Base-by-base conservation (phyloP, 129 eudicot genomes). In the Centaurea solstitialis region DNA sequence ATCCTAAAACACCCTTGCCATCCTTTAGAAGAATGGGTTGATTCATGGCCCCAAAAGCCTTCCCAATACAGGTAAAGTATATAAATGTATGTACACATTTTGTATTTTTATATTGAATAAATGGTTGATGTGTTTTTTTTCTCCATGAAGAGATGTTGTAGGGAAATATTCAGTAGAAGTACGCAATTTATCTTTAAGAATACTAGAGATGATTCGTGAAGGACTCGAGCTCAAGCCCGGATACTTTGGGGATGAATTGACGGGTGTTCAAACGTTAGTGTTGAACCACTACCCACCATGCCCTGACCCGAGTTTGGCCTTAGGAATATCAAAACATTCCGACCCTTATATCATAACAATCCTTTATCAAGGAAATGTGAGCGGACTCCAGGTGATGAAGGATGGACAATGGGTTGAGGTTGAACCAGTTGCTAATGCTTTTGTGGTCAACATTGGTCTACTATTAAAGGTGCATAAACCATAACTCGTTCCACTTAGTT, bases 281-380 rank as follows among this genome's bases (percentile, higher is more conserved):
- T 87, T 67, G 0, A 85, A 82, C 77, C 73, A 76, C 76, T 91
- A 91, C 76, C 97, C 93, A 0, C 89, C 93, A 0, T 89, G 97
- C 82, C 93, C 97, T 3, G 89, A 91, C 72, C 97, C 97, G 15
- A 91, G 87, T 81, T 45, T 84, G 61, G 76, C 93, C n/a, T 45
- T 89, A 43, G 93, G 93, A 40, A 15, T 86, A 41, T 11, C 74
- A 45, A 87, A 53, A 26, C 97, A 89, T 75, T 35, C 70, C 35
- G 93, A 89, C 37, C 83, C 86, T 2, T 74, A 84, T 77, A 41
- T 89, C 79, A 76, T 89, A 68, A 81, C 86, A 5, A 59, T 86
- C n/a, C 84, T 86, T 2, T 72, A 74, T 64, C 90, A 86, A 76
- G 76, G 57, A 39, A 84, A 78, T 71, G 80, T 73, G 8, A 21